These are phyloP conservation scores for Aschersonia sp. DNA, from an alignment of 2,329 filamentous ascomycete genomes.

Conservation along the genomic window DNA sequence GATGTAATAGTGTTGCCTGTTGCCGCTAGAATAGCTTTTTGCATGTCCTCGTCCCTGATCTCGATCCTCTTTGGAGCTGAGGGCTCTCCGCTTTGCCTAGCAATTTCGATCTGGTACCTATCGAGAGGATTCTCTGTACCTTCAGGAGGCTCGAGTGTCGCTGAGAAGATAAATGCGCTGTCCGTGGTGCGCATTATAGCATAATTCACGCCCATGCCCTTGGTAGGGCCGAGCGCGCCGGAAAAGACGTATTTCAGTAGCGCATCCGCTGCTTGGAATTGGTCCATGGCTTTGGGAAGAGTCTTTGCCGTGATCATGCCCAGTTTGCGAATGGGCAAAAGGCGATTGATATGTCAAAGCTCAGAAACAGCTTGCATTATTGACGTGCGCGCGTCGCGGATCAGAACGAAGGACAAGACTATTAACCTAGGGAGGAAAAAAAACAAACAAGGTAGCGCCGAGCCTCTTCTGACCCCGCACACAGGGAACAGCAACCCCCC, in stretches of 20 bases:
- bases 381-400: background rate
- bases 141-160: slow-evolving; percentile 7
- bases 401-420: background rate
- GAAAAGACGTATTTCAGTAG: slow-evolving; percentile 5
- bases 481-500: background rate
- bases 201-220: slow-evolving; percentile 7
- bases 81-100: slow-evolving; percentile 3
- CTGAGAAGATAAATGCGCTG: slow-evolving; percentile 7
- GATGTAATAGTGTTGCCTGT: slow-evolving; percentile 6
- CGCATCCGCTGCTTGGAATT: slow-evolving; percentile 2
- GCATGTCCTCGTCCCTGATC: slow-evolving; percentile 4
- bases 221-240: slow-evolving; percentile 6
- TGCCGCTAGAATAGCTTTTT: slow-evolving; percentile 4
- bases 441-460: background rate
- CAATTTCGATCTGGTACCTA: slow-evolving; percentile 7
- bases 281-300: slow-evolving; percentile 1
- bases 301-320: background rate
- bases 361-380: background rate
- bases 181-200: slow-evolving; percentile 4
- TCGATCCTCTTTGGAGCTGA: slow-evolving; percentile 6
- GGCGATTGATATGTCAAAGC: background rate
- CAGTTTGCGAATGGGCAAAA: background rate
- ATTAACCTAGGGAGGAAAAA: background rate
- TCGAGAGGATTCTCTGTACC: slow-evolving; percentile 2
- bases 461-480: background rate